Percentiles rank a stretch among this genome's conserved stretches.
Evolutionary conservation across 225 moss, liverwort and hornwort species (phyloP).

Genomic region (Pseudoscleropodium purum): DNA sequence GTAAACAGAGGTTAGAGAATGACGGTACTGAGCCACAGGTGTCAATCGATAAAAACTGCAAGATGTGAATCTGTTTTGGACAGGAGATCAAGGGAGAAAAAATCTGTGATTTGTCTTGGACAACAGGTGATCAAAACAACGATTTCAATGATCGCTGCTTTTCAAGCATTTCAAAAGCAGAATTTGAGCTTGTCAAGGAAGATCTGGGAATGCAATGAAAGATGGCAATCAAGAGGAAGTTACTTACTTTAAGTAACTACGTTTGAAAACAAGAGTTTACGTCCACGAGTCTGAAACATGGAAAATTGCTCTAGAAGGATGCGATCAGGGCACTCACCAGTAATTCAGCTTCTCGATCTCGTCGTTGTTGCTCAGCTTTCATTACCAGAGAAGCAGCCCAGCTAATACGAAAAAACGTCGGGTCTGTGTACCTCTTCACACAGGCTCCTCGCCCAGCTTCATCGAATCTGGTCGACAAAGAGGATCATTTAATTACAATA

Average conservation of each 20-base stretch:
- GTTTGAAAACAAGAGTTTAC: not conserved
- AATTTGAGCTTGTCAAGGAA: not conserved
- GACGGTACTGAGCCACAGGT: not conserved
- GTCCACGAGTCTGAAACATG: not conserved
- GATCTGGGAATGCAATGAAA: not conserved
- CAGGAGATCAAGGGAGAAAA: not conserved
- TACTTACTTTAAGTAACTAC: not conserved
- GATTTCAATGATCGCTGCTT: not conserved
- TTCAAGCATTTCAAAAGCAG: not conserved
- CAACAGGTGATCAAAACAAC: not conserved
- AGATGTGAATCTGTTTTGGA: not conserved
- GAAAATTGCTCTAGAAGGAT: not conserved
- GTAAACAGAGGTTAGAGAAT: not conserved
- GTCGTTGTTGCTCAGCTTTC: slow-evolving; percentile 21
- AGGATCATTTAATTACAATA: not conserved
- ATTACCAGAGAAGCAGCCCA: slow-evolving; percentile 29
- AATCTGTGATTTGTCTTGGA: not conserved
- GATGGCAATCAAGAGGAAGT: not conserved
- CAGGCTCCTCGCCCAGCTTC: slow-evolving; percentile 44
- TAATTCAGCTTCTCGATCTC: slow-evolving; percentile 9
- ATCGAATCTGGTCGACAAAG: slow-evolving; percentile 29
- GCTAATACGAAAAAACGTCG: slow-evolving; percentile 27
- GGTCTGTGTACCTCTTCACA: slow-evolving; percentile 50
- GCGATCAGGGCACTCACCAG: not conserved
- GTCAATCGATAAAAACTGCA: not conserved